These are phyloP conservation scores for Forsythia suspensa DNA, from an alignment of 257 asterid genomes.

Conservation along the genomic window DNA sequence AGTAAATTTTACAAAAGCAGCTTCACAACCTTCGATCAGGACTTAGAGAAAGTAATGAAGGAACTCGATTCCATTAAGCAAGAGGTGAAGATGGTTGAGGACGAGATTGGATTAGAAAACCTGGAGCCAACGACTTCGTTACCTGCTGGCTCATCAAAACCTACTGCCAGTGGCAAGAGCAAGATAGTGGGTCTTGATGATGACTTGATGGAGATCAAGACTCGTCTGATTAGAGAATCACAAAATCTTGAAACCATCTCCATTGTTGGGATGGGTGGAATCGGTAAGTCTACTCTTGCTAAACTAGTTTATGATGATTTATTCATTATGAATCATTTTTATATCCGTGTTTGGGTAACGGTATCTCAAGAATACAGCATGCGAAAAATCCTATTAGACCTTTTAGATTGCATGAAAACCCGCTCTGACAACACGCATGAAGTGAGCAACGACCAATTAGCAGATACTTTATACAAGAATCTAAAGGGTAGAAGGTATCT, in stretches of 20 bases:
- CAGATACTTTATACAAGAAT: neutral
- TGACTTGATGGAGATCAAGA: neutral
- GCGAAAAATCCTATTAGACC: neutral
- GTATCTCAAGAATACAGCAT: slow-evolving; percentile 9
- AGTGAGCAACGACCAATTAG: neutral
- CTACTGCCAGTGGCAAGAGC: neutral
- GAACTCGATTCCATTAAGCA: neutral
- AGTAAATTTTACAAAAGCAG: too few relatives aligned
- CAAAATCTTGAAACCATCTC: neutral
- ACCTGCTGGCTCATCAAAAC: neutral
- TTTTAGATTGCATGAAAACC: neutral
- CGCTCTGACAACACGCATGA: neutral
- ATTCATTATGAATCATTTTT: neutral
- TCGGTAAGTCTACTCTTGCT: slow-evolving; percentile 33
- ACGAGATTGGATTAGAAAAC: too few relatives aligned
- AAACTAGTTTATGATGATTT: neutral
- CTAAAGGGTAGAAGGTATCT: slow-evolving; percentile 19
- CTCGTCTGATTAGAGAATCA: neutral
- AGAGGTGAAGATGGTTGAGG: neutral
- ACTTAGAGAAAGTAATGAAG: neutral
- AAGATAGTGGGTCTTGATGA: slow-evolving; percentile 20
- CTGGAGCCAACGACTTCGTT: too few relatives aligned
- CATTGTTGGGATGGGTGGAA: slow-evolving; percentile 29
- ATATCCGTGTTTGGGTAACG: slow-evolving; percentile 12
- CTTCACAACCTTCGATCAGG: neutral